Evolutionary conservation across 345 rosid species (phyloP).

Genomic region (sweet orange (Citrus sinensis)): DVS_A1.0 CM039169.1:29863501-29864000

Average conservation of each 20-base stretch:
- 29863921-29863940: no score
- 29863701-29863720: not conserved
- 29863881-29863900: conserved; percentile 85
- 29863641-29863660: conserved; percentile 10
- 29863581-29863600: conserved; percentile 90
- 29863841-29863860: conserved; percentile 85
- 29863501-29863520: not conserved
- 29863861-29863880: conserved; percentile 98
- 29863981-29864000: no score
- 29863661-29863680: no score
- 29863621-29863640: conserved; percentile 83
- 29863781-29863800: conserved; percentile 65
- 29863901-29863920: conserved; percentile 1
- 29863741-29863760: conserved; percentile 94
- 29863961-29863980: no score
- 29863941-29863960: no score
- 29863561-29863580: conserved; percentile 87
- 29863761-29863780: conserved; percentile 86
- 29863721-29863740: conserved; percentile 76
- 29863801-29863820: conserved; percentile 87
- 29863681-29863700: no score
- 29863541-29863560: conserved; percentile 97
- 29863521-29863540: conserved; percentile 7
- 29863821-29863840: conserved; percentile 71
- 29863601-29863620: conserved; percentile 83